A percentile compares a stretch with the other conserved stretches of the same genome.
These are phyloP conservation scores for Haberlea rhodopensis DNA, from an alignment of 257 asterid species.

Conservation along the genomic window DNA sequence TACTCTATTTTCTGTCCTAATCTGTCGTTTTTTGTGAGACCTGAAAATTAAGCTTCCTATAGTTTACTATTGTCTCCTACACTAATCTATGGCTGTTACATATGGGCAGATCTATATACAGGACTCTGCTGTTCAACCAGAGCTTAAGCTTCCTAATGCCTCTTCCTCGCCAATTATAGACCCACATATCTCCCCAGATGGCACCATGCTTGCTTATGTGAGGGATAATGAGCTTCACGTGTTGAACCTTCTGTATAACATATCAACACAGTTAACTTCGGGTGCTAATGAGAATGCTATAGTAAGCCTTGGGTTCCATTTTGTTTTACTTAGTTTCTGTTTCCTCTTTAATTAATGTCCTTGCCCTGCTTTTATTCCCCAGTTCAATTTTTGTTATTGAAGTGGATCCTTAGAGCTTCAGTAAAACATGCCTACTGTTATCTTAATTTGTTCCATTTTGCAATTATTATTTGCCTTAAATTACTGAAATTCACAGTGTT, in stretches of 20 bases:
- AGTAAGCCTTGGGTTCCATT: constrained; percentile 46
- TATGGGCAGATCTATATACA: constrained; percentile 69
- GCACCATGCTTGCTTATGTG: constrained; percentile 80
- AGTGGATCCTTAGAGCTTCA: not conserved
- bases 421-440: not conserved
- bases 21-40: not conserved
- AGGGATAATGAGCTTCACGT: constrained; percentile 70
- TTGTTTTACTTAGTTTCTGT: constrained; percentile 22
- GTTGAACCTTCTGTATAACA: constrained; percentile 46
- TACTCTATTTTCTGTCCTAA: constrained; percentile 10
- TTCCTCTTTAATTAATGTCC: not conserved
- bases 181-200: constrained; percentile 91
- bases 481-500: not conserved
- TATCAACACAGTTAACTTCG: constrained; percentile 62
- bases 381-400: constrained; percentile 4
- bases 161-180: constrained; percentile 74
- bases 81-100: constrained; percentile 26
- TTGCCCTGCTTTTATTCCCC: not conserved
- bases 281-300: constrained; percentile 59
- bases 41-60: constrained; percentile 13
- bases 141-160: constrained; percentile 61
- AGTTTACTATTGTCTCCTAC: constrained; percentile 12
- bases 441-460: not conserved
- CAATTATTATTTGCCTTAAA: not conserved
- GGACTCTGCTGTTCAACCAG: constrained; percentile 48